A percentile compares a stretch with the other conserved stretches of the same genome.
phyloP scores from a whole-genome alignment of 2,329 filamentous ascomycete genomes.

The Claviceps monticola region DNA sequence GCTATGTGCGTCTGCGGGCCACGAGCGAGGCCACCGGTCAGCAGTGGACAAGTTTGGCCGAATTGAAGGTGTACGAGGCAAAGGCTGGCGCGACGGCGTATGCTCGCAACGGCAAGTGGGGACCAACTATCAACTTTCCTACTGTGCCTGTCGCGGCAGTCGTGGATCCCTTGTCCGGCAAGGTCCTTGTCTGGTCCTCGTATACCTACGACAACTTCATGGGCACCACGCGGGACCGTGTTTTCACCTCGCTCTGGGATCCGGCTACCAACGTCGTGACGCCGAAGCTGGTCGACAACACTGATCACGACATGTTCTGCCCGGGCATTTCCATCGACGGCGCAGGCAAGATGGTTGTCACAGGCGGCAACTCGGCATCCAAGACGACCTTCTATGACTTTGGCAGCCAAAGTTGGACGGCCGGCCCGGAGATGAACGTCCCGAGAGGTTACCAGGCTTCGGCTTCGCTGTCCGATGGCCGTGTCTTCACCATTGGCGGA shows the following conservation, averaged over 20 bases:
- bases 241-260: conserved; percentile 10
- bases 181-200: conserved; percentile 6
- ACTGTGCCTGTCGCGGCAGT: conserved; percentile 17
- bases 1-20: conserved; percentile 17
- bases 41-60: conserved; percentile 18
- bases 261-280: conserved; percentile 10
- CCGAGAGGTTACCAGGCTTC: conserved; percentile 39
- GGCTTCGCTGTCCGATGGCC: conserved; percentile 34
- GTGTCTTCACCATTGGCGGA: conserved; percentile 45
- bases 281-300: conserved; percentile 21
- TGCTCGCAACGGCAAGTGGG: conserved; percentile 17
- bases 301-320: conserved; percentile 42
- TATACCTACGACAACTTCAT: conserved; percentile 7
- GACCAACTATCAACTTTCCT: conserved; percentile 21
- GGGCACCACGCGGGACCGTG: conserved; percentile 5
- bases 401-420: conserved; percentile 22
- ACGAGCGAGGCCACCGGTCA: conserved; percentile 16
- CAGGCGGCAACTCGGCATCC: conserved; percentile 35
- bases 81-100: conserved; percentile 12
- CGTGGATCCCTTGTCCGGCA: conserved; percentile 4
- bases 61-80: conserved; percentile 18
- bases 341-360: conserved; percentile 35
- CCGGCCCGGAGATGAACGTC: conserved; percentile 27
- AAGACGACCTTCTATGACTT: conserved; percentile 35
- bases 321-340: conserved; percentile 31